Base-by-base conservation (phyloP, 331 rosid species). In the Pyracantha coccinea region DNA sequence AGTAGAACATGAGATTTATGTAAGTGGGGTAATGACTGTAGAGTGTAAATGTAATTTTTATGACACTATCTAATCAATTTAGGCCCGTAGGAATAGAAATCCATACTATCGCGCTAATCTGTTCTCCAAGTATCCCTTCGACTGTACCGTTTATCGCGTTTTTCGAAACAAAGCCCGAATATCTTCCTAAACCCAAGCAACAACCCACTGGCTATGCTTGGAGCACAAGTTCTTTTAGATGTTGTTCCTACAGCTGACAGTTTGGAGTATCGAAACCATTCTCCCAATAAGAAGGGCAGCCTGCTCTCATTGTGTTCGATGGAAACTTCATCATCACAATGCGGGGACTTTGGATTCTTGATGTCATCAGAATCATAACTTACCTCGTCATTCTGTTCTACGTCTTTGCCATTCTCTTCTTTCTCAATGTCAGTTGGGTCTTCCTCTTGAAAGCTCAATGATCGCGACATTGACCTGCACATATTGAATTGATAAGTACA, bases 111-210 rank as follows among this genome's bases (percentile, higher is more conserved):
- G 55, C 55, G 55, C 79, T 79, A 68, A 64, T 55, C 28, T 27
- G 38, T 81, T 80, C 74, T 74, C 80, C 74, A 77, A 12, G 81
- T 4, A 27, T 73, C 74, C 74, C 86, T 77, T 44, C 68, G 31
- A 33, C 38, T 6, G 16, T 13, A 10, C 29, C 47, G 59, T 45
- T 60, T 58, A 15, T 71, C 60, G 28, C 71, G 84, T 77, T 81
- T 86, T n/a, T 75, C 81, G 47, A 87, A 75, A 77, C 84, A 90
- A 71, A 71, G 57, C 81, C 69, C 75, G 61, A 88, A 63, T 66
- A 86, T 70, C 78, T 87, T 92, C 72, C 82, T 86, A 66, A 91
- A 82, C 81, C 92, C 84, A 54, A 58, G 76, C 33, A 88, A 50
- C 71, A 90, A 72, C 71, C 89, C 82, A 64, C 74, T 77, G 66